These are phyloP conservation scores for Salix caprea DNA, from an alignment of 345 rosid genomes.

Conservation along the genomic window DNA sequence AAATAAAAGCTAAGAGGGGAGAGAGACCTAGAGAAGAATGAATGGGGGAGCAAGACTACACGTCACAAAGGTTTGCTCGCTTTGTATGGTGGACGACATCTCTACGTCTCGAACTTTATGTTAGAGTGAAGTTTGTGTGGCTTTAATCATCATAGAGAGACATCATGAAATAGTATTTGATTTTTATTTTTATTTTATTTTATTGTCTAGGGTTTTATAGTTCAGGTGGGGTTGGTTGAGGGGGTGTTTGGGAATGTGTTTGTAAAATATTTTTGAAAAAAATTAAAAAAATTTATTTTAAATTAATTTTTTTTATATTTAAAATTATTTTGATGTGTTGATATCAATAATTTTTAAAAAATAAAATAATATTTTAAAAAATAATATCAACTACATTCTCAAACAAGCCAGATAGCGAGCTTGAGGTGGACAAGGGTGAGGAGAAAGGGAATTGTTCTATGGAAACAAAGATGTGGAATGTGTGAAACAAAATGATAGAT, in stretches of 20 bases:
- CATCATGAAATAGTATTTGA: neutral
- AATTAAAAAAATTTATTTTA: no score
- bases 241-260: no score
- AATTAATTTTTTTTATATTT: no score
- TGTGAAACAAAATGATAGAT: neutral
- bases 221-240: neutral
- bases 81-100: neutral
- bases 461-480: neutral
- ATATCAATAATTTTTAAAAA: no score
- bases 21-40: neutral
- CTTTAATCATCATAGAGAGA: neutral
- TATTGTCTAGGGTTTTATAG: neutral
- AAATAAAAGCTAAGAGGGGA: neutral
- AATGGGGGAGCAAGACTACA: neutral
- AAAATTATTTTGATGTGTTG: no score
- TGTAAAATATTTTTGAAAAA: no score
- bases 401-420: neutral
- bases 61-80: neutral
- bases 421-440: neutral
- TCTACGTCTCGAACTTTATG: neutral
- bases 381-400: accelerated
- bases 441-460: neutral
- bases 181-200: neutral
- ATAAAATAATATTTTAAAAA: no score
- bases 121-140: neutral